Percentiles rank a stretch among this genome's conserved stretches.
phyloP scores from a whole-genome alignment of 345 rosid species.

The Gossypium mustelinum region DNA sequence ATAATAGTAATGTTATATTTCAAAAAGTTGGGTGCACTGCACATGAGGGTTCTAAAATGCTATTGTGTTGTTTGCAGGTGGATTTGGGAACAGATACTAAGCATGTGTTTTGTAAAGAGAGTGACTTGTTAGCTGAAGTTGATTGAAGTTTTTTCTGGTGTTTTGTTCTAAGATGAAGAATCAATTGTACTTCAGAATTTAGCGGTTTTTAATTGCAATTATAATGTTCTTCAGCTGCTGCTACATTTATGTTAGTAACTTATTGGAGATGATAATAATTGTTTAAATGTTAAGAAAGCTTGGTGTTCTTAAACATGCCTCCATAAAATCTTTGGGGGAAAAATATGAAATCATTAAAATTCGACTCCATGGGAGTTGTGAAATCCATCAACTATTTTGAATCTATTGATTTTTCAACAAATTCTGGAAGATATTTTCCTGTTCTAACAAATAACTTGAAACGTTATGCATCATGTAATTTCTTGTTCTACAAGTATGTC shows the following conservation, averaged over 20 bases:
- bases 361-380: no score
- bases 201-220: background rate
- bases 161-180: background rate
- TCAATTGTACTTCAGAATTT: background rate
- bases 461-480: no score
- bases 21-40: background rate
- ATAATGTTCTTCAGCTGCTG: background rate
- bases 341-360: no score
- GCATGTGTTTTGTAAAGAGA: constrained; percentile 77
- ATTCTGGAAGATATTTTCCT: no score
- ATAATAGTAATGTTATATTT: background rate
- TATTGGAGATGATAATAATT: background rate
- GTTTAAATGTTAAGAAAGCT: background rate
- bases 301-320: no score
- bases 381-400: no score
- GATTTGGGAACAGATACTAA: constrained; percentile 65
- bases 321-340: no score
- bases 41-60: background rate
- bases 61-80: constrained; percentile 34
- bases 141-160: constrained; percentile 30
- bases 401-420: no score
- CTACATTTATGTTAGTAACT: background rate
- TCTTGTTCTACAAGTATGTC: no score
- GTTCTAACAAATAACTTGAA: no score
- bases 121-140: constrained; percentile 80